Evolutionary conservation across 495 filamentous ascomycete species (phyloP), one percentile per base, ranked within the genome.

Genomic region (Stereocaulon alpinum): DNA sequence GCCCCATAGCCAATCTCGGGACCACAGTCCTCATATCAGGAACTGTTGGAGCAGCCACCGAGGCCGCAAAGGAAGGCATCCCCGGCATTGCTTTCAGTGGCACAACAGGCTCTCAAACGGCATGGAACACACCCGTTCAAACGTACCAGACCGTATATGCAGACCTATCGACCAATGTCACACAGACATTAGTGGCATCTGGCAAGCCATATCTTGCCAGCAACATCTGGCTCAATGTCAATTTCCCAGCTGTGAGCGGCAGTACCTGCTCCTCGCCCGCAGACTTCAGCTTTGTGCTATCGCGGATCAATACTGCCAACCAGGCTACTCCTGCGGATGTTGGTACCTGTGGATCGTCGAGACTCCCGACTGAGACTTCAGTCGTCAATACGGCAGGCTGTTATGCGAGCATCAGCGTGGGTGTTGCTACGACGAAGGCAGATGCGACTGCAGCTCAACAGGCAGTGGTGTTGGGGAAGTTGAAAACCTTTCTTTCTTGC

Each of bases 41-140:
- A 5, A 88, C 85, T 5, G 79, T 82, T 9, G 82, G 82, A 41
- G 80, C 81, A 0, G 79, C 82, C 22, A 76, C 73, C 14, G 82
- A 82, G 61, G 81, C 83, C 0, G 76, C 74, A 11, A 73, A 79
- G 40, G 67, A 76, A 10, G 76, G 77, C 9, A 81, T 86, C 49
- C 84, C 84, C 0, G 79, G 77, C 7, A 78, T 88, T 58, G 84
- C 84, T 9, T 86, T 88, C 71, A 81, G 77, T 6, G 83, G 83
- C 2, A 62, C 66, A 0, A 76, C 76, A 0, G 74, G 72, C 11
- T 72, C 72, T 4, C 74, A 72, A 30, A 78, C 78, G 4, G 73
- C 79, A 0, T 87, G 75, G 74, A 74, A 82, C 49, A 70, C 63
- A 2, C 72, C 73, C 0, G 67, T 73, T 3, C 78, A 82, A 1